A percentile compares a stretch with the other conserved stretches of the same genome.
phyloP scores from a whole-genome alignment of 805 yeast genomes.

The Ogataea neopini region DNA sequence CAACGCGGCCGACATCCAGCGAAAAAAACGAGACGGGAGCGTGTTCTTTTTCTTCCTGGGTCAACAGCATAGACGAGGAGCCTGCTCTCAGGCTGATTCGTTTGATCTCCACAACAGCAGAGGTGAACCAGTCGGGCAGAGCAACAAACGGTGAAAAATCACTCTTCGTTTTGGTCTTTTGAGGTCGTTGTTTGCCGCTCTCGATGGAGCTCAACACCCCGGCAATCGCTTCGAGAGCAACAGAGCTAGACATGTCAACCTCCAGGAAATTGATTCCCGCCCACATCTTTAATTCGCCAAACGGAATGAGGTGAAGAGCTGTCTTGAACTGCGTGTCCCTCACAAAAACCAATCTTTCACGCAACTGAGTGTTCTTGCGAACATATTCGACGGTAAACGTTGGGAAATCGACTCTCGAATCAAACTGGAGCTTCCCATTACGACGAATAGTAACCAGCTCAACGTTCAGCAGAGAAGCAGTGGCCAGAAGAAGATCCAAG shows the following conservation, averaged over 20 bases:
- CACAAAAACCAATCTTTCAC: constrained; percentile 8
- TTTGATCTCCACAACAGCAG: constrained; percentile 22
- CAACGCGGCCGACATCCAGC: constrained; percentile 1
- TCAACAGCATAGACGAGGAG: constrained; percentile 23
- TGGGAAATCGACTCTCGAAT: constrained; percentile 24
- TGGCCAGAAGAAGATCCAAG: constrained; percentile 23
- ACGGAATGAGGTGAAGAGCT: constrained; percentile 26
- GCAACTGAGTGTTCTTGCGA: constrained; percentile 12
- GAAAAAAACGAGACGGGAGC: constrained; percentile 4
- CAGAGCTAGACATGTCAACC: constrained; percentile 32
- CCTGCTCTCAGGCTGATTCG: constrained; percentile 17
- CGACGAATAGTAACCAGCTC: constrained; percentile 17
- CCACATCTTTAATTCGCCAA: constrained; percentile 21
- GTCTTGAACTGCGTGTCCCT: constrained; percentile 24
- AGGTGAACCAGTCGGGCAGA: constrained; percentile 30
- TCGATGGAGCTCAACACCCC: constrained; percentile 11
- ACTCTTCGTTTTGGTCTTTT: neutral
- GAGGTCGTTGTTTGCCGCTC: neutral
- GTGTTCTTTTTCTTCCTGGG: constrained; percentile 1
- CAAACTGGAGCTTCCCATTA: constrained; percentile 7
- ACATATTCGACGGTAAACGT: constrained; percentile 23
- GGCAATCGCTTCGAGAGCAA: constrained; percentile 32
- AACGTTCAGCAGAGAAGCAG: constrained; percentile 25
- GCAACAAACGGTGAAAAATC: neutral
- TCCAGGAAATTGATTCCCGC: constrained; percentile 20